Evolutionary conservation across 768 basidiomycete species (phyloP), one percentile per base, ranked within the genome.

Genomic region (Chalciporus pseudorubinellus): DNA sequence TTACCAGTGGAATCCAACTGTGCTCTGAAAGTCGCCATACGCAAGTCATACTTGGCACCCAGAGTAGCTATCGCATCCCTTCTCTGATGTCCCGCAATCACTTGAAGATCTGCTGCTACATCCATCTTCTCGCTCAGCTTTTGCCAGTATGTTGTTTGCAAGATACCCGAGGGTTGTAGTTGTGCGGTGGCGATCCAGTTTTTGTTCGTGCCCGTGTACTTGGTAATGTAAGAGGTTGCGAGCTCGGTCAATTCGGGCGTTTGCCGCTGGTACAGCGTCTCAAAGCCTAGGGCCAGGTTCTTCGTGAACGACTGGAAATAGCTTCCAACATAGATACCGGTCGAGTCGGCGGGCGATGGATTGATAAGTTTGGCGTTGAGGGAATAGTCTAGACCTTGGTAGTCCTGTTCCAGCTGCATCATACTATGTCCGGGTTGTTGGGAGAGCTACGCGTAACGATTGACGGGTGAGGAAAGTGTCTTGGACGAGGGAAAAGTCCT

Each of bases 101-200:
- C 70, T 66, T 92, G 85, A 51, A 99, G 71, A 61, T 98, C 95
- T 28, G 94, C 92, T 28, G 92, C 95, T n/a, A 95, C 93, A 55
- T 98, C 97, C 12, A 99, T 89, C 72, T 95, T 93, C 51, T 95
- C 92, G 68, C 87, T 87, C 53, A 99, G 73, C 67, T 92, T 94
- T 58, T 98, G 94, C 89, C 92, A 97, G 71, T 98, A 99, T 9
- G 92, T 95, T 24, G 94, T 83, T 70, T 94, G 89, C 21, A 97
- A 62, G 44, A 91, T 79, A 20, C 95, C 92, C 14, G 83, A 77
- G 14, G 87, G 80, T 67, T 94, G 92, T 12, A 95, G 56, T 63
- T 92, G 90, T 12, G 92, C 87, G 4, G 94, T 95, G n/a, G 91
- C 92, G 60, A 93, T 94, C 92, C 92, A 95, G 65, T 78, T 83